These are phyloP conservation scores for Panaeolus cyanescens DNA, from an alignment of 768 basidiomycete species.

Conservation along the genomic window DNA sequence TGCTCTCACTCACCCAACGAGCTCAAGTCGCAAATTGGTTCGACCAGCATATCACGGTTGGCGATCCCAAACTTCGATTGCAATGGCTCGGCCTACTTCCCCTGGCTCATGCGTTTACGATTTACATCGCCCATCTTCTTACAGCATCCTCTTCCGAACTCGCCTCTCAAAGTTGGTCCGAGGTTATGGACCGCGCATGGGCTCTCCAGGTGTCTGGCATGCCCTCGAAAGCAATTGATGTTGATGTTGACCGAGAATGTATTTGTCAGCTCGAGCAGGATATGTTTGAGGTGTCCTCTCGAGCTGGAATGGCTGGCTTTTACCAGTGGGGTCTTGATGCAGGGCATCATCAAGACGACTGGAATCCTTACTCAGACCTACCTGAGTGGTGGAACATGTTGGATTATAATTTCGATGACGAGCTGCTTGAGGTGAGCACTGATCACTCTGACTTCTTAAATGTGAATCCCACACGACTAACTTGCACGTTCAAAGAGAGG, in stretches of 20 bases:
- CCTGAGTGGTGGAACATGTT: too few species aligned
- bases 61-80: conserved; percentile 1
- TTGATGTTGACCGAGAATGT: conserved; percentile 26
- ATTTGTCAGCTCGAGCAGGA: conserved; percentile 21
- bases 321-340: conserved; percentile 22
- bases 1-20: conserved; percentile 15
- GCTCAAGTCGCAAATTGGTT: conserved; percentile 27
- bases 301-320: conserved; percentile 14
- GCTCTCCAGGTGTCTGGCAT: background rate
- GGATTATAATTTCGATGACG: too few species aligned
- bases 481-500: too few species aligned
- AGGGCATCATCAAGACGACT: conserved; percentile 17
- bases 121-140: background rate
- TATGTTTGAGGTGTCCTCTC: conserved; percentile 23
- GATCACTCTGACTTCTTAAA: too few species aligned
- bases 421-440: too few species aligned
- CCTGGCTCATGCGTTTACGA: conserved; percentile 3
- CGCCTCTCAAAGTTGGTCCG: background rate
- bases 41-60: conserved; percentile 14
- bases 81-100: conserved; percentile 10
- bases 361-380: conserved; percentile 15
- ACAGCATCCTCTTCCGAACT: background rate
- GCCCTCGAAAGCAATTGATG: background rate
- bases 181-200: conserved; percentile 8
- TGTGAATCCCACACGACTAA: too few species aligned